These are phyloP conservation scores for Graphilbum ipis-grandicollis DNA, from an alignment of 2,329 filamentous ascomycete species.

Conservation along the genomic window DNA sequence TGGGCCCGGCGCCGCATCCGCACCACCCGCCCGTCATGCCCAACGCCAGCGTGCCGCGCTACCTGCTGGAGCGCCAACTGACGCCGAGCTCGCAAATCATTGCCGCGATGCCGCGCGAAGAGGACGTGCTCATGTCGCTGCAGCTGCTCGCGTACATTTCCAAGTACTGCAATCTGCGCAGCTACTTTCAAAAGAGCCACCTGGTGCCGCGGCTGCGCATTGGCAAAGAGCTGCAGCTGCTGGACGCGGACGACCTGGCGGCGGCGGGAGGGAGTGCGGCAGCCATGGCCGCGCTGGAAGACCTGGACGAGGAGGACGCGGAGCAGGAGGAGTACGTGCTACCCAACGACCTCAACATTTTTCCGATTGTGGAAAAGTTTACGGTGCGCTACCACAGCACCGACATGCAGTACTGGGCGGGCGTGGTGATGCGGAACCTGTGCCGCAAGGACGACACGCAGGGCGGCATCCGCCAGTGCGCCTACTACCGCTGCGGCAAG, in stretches of 20 bases:
- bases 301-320: constrained; percentile 26
- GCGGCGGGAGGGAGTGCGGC: not conserved
- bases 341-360: constrained; percentile 94
- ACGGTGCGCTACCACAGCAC: constrained; percentile 88
- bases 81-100: constrained; percentile 57
- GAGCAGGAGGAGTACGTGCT: constrained; percentile 77
- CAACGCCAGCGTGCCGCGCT: constrained; percentile 57
- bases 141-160: constrained; percentile 94
- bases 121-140: constrained; percentile 95
- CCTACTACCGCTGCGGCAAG: constrained; percentile 94
- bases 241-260: constrained; percentile 33
- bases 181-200: constrained; percentile 91
- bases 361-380: constrained; percentile 95
- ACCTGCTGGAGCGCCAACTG: constrained; percentile 57
- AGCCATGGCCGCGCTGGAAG: not conserved
- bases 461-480: constrained; percentile 90
- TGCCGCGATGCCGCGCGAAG: constrained; percentile 85
- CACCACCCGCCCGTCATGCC: constrained; percentile 58
- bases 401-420: constrained; percentile 99
- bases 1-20: constrained; percentile 55
- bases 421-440: constrained; percentile 95
- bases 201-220: constrained; percentile 85
- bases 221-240: constrained; percentile 61
- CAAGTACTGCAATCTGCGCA: constrained; percentile 91
- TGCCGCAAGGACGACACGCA: constrained; percentile 94